Percentiles rank a stretch among this genome's conserved stretches.
phyloP scores from a whole-genome alignment of 805 yeast species.

The Limtongozyma cylindracea region DNA sequence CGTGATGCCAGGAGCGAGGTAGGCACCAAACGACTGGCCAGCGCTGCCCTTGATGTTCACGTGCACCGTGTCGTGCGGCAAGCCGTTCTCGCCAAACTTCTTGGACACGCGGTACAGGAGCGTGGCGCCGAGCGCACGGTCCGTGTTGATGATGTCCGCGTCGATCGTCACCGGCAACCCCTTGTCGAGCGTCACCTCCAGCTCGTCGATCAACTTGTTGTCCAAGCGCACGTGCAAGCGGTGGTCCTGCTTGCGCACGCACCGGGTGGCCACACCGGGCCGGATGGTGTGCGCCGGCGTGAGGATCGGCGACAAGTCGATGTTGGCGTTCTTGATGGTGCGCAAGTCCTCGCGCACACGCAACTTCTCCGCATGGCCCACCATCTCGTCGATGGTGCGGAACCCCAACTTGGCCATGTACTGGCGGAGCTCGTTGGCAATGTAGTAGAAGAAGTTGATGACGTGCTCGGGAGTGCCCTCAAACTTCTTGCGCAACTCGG shows the following conservation, averaged over 20 bases:
- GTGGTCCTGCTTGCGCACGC: conserved; percentile 86
- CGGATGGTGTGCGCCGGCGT: conserved; percentile 94
- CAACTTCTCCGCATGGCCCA: conserved; percentile 86
- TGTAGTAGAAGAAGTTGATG: conserved; percentile 87
- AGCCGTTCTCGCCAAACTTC: conserved; percentile 75
- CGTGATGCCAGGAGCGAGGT: conserved; percentile 87
- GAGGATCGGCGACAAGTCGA: conserved; percentile 78
- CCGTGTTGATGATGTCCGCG: conserved; percentile 84
- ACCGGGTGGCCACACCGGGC: conserved; percentile 90
- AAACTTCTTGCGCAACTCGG: conserved; percentile 75
- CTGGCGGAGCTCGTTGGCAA: conserved; percentile 75
- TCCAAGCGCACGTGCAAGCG: conserved; percentile 80
- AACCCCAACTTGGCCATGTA: conserved; percentile 91
- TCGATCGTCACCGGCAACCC: conserved; percentile 93
- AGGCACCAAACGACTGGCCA: conserved; percentile 97
- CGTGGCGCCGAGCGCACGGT: conserved; percentile 89
- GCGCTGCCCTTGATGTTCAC: conserved; percentile 84
- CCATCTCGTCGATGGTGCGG: conserved; percentile 93
- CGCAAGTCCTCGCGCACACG: conserved; percentile 65
- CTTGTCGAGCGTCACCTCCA: conserved; percentile 82
- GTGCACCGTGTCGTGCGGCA: conserved; percentile 91
- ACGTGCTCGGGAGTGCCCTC: conserved; percentile 96
- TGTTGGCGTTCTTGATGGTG: conserved; percentile 72
- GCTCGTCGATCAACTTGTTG: conserved; percentile 87
- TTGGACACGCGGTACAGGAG: conserved; percentile 85